Evolutionary conservation across 1,284 basidiomycete genomes (phyloP), one percentile per base, ranked within the genome.

Genomic region (Apiotrichum akiyoshidainum): DNA sequence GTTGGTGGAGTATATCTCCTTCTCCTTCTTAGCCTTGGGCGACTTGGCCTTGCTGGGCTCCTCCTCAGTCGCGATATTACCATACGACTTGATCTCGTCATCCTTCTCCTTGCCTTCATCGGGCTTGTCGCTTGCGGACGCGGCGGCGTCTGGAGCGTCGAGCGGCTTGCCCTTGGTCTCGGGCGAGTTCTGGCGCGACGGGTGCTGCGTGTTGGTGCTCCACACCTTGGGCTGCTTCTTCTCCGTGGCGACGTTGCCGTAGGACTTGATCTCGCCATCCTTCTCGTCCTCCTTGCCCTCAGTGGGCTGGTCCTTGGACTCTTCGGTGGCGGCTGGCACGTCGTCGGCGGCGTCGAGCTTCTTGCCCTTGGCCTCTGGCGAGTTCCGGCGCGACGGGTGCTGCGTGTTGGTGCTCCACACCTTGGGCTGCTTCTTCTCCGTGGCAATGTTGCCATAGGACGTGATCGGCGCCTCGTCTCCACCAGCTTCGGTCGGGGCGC

Each of bases 331-430:
- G n/a, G n/a, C n/a, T n/a, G n/a, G n/a, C n/a, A n/a, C n/a, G n/a
- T 26, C 41, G 8, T 46, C 40, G 17, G 21, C 14, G 14, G n/a
- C 13, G 9, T 14, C 33, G 17, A 19, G 37, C 4, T 49, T 37
- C 45, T 41, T 35, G 16, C n/a, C 31, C 10, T 17, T n/a, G 17
- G 37, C 34, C 21, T 40, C 35, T 21, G 40, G 41, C 14, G 40
- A 19, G n/a, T 41, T 22, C 41, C 50, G 33, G 51, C 52, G 48
- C 45, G 45, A 13, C 26, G 51, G 41, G 50, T 61, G 22, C 33
- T 51, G 14, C 13, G 41, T 37, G 57, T 75, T 75, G 31, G 72
- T 73, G 16, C 65, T 61, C 68, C 69, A 73, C 4, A 68, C 61
- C 14, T 57, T 42, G 45, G 63, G 63, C 6, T 52, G 46, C 33